Conservation (phyloP, 768 basidiomycete genomes). For the Boletellus ananiceps region DNA sequence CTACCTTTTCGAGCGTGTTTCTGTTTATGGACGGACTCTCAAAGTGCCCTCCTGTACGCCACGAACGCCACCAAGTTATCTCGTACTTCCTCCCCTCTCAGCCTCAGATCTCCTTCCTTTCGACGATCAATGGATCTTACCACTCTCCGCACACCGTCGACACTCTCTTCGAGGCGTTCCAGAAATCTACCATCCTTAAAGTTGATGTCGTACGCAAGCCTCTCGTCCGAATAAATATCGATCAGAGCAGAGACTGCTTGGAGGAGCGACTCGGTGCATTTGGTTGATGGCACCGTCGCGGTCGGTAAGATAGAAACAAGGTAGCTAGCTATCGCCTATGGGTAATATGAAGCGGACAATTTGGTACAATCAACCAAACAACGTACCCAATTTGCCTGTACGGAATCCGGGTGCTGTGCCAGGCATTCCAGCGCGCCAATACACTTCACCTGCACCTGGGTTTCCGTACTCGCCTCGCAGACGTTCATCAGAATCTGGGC, state of each 20-base stretch:
- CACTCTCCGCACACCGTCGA: conserved; percentile 58
- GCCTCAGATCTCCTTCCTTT: conserved; percentile 57
- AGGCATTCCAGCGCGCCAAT: conserved; percentile 85
- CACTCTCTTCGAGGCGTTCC: conserved; percentile 48
- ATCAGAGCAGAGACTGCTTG: conserved; percentile 81
- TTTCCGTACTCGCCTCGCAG: conserved; percentile 51
- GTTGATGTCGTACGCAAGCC: conserved; percentile 70
- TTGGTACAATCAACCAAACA: conserved; percentile 14
- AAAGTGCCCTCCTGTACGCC: conserved; percentile 60
- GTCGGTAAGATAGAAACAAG: conserved; percentile 60
- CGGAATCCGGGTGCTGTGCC: conserved; percentile 60
- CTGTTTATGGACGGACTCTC: conserved; percentile 7
- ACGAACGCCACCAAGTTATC: conserved; percentile 77
- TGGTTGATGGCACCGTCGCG: conserved; percentile 33
- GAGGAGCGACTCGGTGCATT: conserved; percentile 64
- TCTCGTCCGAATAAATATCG: conserved; percentile 92
- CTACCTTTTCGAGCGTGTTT: neutral
- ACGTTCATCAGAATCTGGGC: conserved; percentile 62
- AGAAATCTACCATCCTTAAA: conserved; percentile 64
- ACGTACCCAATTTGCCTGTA: conserved; percentile 50
- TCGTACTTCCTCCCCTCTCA: conserved; percentile 70
- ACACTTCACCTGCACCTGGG: conserved; percentile 62
- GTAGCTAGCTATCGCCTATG: conserved; percentile 59
- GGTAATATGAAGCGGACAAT: neutral
- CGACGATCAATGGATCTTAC: conserved; percentile 64